Conservation (phyloP, 352 stramenopile species). For the Phytophthora idaei region DNA sequence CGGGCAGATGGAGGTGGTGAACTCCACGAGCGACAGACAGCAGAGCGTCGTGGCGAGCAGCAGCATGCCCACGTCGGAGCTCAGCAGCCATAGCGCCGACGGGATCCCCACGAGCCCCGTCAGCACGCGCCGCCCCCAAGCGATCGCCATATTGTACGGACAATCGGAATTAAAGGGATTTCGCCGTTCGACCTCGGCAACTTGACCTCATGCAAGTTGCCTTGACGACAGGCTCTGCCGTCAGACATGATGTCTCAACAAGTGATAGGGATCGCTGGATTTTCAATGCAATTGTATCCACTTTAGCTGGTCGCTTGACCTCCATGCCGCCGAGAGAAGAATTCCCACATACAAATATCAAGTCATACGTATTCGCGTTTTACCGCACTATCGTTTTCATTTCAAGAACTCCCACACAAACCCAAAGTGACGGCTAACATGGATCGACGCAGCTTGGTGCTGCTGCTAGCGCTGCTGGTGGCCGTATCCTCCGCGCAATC, state of each 20-base stretch:
- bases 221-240: neutral
- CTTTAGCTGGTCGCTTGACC: neutral
- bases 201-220: neutral
- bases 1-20: constrained; percentile 51
- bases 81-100: constrained; percentile 58
- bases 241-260: constrained; percentile 3
- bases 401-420: constrained; percentile 1
- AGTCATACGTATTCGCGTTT: neutral
- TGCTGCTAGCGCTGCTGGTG: constrained; percentile 14
- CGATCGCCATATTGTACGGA: constrained; percentile 36
- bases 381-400: constrained; percentile 12
- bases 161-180: constrained; percentile 30
- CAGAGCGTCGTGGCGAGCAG: constrained; percentile 56
- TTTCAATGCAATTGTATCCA: constrained; percentile 3
- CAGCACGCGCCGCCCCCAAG: constrained; percentile 61
- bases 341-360: neutral
- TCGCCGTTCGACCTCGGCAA: constrained; percentile 3
- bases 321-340: neutral
- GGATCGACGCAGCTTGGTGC: constrained; percentile 2
- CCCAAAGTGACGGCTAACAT: constrained; percentile 2
- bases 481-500: constrained; percentile 19
- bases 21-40: constrained; percentile 63
- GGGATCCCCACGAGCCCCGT: constrained; percentile 69
- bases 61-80: constrained; percentile 54
- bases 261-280: constrained; percentile 1